Conservation (phyloP, 148 eudicot species). For the Silene uniflora region DNA sequence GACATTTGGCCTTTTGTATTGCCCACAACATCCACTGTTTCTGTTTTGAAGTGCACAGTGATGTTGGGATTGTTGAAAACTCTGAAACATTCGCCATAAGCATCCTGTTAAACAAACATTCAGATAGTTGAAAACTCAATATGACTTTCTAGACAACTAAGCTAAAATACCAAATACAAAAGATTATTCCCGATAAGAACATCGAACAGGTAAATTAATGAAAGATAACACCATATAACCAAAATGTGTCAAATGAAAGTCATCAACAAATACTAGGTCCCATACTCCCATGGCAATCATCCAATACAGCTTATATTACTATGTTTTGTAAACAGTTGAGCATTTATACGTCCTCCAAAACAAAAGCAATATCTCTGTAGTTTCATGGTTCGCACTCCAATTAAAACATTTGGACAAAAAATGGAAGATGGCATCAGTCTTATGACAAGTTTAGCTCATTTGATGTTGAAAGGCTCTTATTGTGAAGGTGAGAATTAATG, state of each 20-base stretch:
- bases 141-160: constrained; percentile 28
- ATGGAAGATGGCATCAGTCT: not conserved
- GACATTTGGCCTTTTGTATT: constrained; percentile 91
- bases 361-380: not conserved
- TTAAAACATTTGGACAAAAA: not conserved
- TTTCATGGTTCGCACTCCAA: not conserved
- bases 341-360: not conserved
- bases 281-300: not conserved
- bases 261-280: not conserved
- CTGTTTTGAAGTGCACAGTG: constrained; percentile 98
- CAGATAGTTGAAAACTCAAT: constrained; percentile 84
- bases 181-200: not conserved
- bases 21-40: constrained; percentile 86
- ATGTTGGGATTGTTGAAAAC: constrained; percentile 93
- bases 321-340: not conserved
- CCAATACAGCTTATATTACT: not conserved
- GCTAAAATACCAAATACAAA: constrained; percentile 19
- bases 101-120: constrained; percentile 99
- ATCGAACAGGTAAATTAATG: not conserved
- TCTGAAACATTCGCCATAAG: constrained; percentile 99
- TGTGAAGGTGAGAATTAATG: not conserved
- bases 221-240: constrained; percentile 3
- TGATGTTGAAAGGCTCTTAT: not conserved
- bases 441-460: not conserved
- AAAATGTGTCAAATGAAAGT: not conserved